These are phyloP conservation scores for Kernera saxatilis DNA, from an alignment of 345 rosid genomes.

Conservation along the genomic window DNA sequence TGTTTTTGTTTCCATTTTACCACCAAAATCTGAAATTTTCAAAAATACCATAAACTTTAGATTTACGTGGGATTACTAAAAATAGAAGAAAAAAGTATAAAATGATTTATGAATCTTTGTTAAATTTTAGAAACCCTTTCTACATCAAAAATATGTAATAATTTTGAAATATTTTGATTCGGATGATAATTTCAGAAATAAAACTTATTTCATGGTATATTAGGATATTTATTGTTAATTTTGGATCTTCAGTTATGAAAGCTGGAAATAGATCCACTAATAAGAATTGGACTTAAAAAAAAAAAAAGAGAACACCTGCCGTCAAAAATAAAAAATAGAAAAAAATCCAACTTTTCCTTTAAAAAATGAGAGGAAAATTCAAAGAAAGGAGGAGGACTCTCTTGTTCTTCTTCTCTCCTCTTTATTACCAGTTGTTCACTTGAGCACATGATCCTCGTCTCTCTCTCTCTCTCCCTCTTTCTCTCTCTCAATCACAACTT, in stretches of 20 bases:
- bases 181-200: neutral
- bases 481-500: conserved; percentile 23
- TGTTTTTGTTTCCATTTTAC: neutral
- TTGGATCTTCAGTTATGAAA: neutral
- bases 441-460: conserved; percentile 31
- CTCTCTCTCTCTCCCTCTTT: conserved; percentile 8
- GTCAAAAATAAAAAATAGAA: neutral
- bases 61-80: neutral
- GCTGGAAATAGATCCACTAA: neutral
- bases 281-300: conserved; percentile 14
- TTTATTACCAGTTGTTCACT: conserved; percentile 33
- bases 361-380: conserved; percentile 17
- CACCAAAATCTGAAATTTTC: neutral
- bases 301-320: neutral
- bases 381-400: conserved; percentile 5
- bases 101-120: neutral
- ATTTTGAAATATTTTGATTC: neutral
- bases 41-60: neutral
- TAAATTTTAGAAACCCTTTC: neutral
- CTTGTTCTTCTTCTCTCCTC: conserved; percentile 22
- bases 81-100: neutral
- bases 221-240: neutral
- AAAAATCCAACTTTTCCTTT: neutral
- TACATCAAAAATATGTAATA: neutral
- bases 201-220: neutral